Base-by-base conservation (phyloP, 805 yeast species). In the Candida lessepsii region DNA sequence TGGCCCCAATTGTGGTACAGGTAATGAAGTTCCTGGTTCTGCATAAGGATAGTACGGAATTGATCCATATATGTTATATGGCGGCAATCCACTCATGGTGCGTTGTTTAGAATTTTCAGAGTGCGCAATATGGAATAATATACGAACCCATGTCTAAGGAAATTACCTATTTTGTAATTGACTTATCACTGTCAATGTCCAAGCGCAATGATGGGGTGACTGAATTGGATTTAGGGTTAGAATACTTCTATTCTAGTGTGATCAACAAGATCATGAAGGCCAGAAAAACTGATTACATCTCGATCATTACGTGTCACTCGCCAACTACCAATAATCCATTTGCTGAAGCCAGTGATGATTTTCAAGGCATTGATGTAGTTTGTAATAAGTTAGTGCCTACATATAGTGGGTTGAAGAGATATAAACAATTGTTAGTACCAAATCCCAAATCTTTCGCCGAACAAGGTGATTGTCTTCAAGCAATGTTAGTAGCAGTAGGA, bases 101-200 rank as follows among this genome's bases (percentile, higher is more conserved):
- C 17, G 23, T 30, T 30, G 24, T 19, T 30, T 20, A 14, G 18
- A 31, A 21, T 13, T 20, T 31, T 20, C 27, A 17, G 13, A 27
- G 33, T 29, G 33, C 23, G 33, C 10, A 29, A 3, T 11, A 18
- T 5, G 17, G 23, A 18, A 17, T 25, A 20, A 17, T 25, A 24
- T 29, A 29, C 33, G 33, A 29, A 29, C 24, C 27, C 24, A 42
- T 42, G 45, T 42, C 42, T 21, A 61, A 70, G 50, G 74, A 68
- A 39, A 60, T 61, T 23, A 73, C 80, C 0, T 58, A 65, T 1
- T 77, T 73, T 47, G 63, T 79, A 8, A 65, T 77, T 11, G 86
- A 81, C 52, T 58, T 71, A 10, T 68, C 76, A 14, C 32, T 27
- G 39, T 35, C 39, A 15, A 35, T 35, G 39, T 9, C 18, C 13